phyloP scores from a whole-genome alignment of 1,139 yeast genomes.

The Suhomyces wounanorum region DNA sequence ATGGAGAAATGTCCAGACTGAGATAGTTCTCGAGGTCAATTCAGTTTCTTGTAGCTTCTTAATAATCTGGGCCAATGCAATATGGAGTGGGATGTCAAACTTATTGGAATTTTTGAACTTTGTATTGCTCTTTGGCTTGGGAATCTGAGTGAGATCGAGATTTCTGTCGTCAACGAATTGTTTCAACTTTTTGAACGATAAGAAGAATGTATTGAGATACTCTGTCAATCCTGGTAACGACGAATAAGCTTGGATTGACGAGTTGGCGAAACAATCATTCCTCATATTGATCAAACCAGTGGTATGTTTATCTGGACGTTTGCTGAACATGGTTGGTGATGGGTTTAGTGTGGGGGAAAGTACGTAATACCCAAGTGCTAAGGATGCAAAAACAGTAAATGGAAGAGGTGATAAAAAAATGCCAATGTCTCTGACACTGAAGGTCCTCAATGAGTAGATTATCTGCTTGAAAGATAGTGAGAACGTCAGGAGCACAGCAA shows the following conservation, averaged over 20 bases:
- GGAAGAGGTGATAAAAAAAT: not conserved
- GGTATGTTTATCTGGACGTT: constrained; percentile 72
- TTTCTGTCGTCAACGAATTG: constrained; percentile 27
- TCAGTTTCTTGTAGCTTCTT: constrained; percentile 66
- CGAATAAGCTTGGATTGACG: constrained; percentile 84
- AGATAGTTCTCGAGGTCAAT: constrained; percentile 52
- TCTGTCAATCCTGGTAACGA: constrained; percentile 63
- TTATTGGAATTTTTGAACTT: constrained; percentile 29
- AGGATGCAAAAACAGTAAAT: constrained; percentile 5
- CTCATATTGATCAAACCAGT: constrained; percentile 82
- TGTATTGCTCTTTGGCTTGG: constrained; percentile 22
- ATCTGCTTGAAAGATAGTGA: not conserved
- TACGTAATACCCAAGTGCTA: constrained; percentile 20
- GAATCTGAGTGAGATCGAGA: constrained; percentile 26
- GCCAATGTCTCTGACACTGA: not conserved
- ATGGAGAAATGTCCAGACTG: constrained; percentile 79
- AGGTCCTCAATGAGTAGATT: not conserved
- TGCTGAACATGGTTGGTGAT: constrained; percentile 39
- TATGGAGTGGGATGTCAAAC: constrained; percentile 53
- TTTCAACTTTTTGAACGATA: constrained; percentile 29
- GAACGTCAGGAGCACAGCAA: not conserved
- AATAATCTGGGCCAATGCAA: constrained; percentile 56
- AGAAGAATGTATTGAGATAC: constrained; percentile 54
- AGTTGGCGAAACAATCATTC: constrained; percentile 91
- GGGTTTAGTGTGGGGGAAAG: constrained; percentile 26